Evolutionary conservation across 441 rosid genomes (phyloP).

Genomic region (Corymbia calophylla): DNA sequence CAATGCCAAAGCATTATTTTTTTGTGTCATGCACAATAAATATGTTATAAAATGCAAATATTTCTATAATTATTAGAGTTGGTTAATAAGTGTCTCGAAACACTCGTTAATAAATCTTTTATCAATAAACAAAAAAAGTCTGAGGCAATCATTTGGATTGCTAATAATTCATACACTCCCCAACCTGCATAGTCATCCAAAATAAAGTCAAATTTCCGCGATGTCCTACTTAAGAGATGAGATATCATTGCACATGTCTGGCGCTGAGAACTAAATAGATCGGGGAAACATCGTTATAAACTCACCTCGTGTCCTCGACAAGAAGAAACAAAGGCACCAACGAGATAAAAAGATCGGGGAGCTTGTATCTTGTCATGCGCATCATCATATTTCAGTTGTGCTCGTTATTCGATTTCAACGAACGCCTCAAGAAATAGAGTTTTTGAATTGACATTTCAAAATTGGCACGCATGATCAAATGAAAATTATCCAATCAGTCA

Average conservation of each 20-base stretch:
- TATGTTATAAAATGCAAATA: neutral
- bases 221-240: neutral
- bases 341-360: neutral
- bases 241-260: neutral
- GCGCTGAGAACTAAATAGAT: neutral
- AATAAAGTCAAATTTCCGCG: neutral
- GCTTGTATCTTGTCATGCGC: neutral
- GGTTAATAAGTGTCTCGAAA: neutral
- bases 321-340: neutral
- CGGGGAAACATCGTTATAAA: neutral
- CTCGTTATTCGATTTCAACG: neutral
- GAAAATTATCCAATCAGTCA: neutral
- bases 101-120: neutral
- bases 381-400: neutral
- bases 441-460: neutral
- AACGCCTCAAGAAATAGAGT: neutral
- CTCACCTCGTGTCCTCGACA: neutral
- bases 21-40: neutral
- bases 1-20: neutral
- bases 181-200: neutral
- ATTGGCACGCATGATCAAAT: neutral
- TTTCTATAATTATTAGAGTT: neutral
- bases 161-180: neutral
- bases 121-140: neutral
- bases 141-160: neutral